Evolutionary conservation across 768 basidiomycete genomes (phyloP), one percentile per base, ranked within the genome.

Genomic region (Candolleomyces eurysporus): DNA sequence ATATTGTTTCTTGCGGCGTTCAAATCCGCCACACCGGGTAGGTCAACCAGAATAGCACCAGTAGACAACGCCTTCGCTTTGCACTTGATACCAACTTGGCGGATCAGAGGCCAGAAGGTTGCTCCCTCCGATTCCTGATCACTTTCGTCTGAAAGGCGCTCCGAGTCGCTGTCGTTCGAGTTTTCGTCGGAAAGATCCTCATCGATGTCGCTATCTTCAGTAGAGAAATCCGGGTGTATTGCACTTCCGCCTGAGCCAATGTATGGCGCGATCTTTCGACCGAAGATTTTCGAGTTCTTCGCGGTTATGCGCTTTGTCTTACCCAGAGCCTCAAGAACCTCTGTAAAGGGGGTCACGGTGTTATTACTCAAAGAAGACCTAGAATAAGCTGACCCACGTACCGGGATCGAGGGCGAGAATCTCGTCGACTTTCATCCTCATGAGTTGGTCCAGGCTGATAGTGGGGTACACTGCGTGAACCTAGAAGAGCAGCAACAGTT

Each of bases 1-100:
- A 88, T 86, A 50, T 73, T 82, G 67, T 83, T 83, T 59, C 85
- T 74, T 16, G 86, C 86, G 13, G 84, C 84, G 67, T 88, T 88
- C 17, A 84, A 82, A 66, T 88, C 86, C 10, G 83, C 84, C 21
- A 85, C 82, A 77, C 86, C 86, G 49, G 87, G 86, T 57, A 88
- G 71, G 67, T 88, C 86, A n/a, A 87, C 85, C 21, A 87, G 70
- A 19, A 85, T 73, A 1, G 84, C 83, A 16, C 86, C 85, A 0
- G 83, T 84, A 16, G 79, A 76, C 42, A 88, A 74, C 14, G 83
- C 84, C 4, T 70, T 64, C 0, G 84, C 74, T 50, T 74, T 73
- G 70, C 83, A 86, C 13, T 79, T 77, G 19, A 87, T 82, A 61
- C 81, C 81, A 50, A 87, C 85, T 69, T 84, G 81, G n/a, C 82